Base-by-base conservation (phyloP, 2,329 filamentous ascomycete species). In the Berkeleyomyces rouxiae region DNA sequence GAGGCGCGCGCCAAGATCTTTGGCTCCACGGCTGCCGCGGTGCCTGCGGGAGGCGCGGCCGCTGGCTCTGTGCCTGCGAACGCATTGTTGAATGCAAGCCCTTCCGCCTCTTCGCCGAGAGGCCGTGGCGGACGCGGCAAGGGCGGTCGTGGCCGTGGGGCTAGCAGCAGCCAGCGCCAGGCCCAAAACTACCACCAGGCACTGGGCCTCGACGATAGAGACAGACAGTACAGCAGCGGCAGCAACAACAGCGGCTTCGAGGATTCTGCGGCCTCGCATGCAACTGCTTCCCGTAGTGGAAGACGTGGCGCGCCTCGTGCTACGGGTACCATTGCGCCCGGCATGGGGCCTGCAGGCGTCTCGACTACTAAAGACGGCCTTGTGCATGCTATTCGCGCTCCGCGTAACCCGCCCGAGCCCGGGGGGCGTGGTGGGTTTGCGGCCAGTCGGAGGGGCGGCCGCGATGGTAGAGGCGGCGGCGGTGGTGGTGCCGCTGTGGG, bases 1-100 rank as follows among this genome's bases (percentile, higher is more conserved):
- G 90, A 96, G 75, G 88, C 85, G 4, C 81, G 92, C 39, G 89
- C 92, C 68, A 87, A 90, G 71, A 85, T 96, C 62, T 92, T 96
- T 72, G 90, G 90, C 23, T 83, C 82, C 39, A 47, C 63, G 4
- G 36, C n/a, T 40, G 43, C 16, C 36, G 33, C 49, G 10, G 49
- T 40, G n/a, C 31, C 69, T 67, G 40, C 67, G 70, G 4, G 69
- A 70, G 36, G 61, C 51, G 39, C 65, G 23, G 31, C 63, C 44
- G 10, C 31, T 55, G 10, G 33, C 49, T 31, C 51, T 58, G 46
- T n/a, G 46, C 46, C 46, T 49, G 7, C 33, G 11, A 51, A 51
- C 31, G 47, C 10, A 5, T 3, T 9, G 11, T 39, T 11, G 33
- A 55, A 55, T 37, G 10, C 33, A 7, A 7, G 51, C 6, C 33